Conservation (phyloP, 352 stramenopile genomes). For the Phytophthora vignae region DNA sequence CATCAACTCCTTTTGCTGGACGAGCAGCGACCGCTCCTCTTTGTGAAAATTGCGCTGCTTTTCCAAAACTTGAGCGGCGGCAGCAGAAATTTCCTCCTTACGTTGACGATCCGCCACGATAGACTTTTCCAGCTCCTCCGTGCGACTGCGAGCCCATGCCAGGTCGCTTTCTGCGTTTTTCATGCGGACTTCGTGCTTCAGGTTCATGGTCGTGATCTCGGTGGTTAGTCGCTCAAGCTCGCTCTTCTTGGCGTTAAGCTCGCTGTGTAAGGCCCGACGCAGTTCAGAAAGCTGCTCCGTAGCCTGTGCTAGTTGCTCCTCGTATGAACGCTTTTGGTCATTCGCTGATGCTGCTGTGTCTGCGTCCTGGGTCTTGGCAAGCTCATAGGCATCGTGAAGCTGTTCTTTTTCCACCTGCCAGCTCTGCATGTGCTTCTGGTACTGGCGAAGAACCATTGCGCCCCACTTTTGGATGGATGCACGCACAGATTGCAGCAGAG, state of each 20-base stretch:
- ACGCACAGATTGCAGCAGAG: constrained; percentile 46
- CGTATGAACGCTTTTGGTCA: constrained; percentile 59
- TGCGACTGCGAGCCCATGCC: constrained; percentile 57
- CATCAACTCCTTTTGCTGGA: constrained; percentile 65
- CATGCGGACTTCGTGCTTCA: constrained; percentile 67
- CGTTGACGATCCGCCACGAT: constrained; percentile 39
- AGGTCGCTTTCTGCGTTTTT: constrained; percentile 63
- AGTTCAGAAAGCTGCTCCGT: constrained; percentile 68
- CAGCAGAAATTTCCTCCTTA: constrained; percentile 44
- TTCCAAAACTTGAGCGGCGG: constrained; percentile 46
- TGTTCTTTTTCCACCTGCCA: constrained; percentile 40
- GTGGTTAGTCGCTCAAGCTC: constrained; percentile 52
- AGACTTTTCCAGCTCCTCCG: constrained; percentile 52
- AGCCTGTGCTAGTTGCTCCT: constrained; percentile 49
- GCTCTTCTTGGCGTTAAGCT: constrained; percentile 57
- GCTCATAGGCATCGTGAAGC: constrained; percentile 38
- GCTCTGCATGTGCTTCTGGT: constrained; percentile 49
- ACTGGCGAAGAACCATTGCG: constrained; percentile 55
- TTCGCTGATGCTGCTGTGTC: constrained; percentile 37
- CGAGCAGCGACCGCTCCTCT: constrained; percentile 63
- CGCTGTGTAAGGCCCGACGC: constrained; percentile 46
- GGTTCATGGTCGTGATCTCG: constrained; percentile 62
- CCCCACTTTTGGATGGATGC: constrained; percentile 59
- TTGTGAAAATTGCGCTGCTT: constrained; percentile 62
- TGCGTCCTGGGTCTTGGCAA: constrained; percentile 35